Evolutionary conservation across 129 eudicot genomes (phyloP).

Genomic region (Centrapalus pauciflorus): DNA sequence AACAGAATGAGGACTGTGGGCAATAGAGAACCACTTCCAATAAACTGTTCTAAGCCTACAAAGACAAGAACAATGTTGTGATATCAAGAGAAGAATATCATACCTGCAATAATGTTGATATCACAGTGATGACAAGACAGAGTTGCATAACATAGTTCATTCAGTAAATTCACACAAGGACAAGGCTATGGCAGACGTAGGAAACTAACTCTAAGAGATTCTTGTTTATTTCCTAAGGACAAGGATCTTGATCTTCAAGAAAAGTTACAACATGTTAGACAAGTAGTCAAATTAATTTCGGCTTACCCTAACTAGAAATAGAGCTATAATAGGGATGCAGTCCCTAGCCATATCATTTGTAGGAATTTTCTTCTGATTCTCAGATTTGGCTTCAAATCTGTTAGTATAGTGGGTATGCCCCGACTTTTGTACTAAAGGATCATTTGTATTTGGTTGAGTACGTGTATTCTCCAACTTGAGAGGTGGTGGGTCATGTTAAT

Average conservation of each 20-base stretch:
- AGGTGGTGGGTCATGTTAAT: not conserved
- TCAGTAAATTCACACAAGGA: not conserved
- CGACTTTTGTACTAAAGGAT: not conserved
- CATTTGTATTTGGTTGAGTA: not conserved
- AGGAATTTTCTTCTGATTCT: not conserved
- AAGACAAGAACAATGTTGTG: constrained; percentile 14
- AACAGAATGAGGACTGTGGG: constrained; percentile 74
- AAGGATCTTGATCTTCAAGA: too few species aligned
- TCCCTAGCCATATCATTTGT: too few species aligned
- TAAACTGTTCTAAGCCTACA: constrained; percentile 84
- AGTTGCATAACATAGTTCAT: not conserved
- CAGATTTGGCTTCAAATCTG: not conserved
- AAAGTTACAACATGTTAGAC: too few species aligned
- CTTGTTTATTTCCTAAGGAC: too few species aligned
- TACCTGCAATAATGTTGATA: not conserved
- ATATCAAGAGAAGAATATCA: constrained; percentile 4
- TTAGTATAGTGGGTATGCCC: not conserved
- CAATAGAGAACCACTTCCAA: constrained; percentile 62
- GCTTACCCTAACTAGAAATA: too few species aligned
- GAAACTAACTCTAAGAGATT: too few species aligned
- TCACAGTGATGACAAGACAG: not conserved
- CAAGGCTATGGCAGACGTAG: not conserved
- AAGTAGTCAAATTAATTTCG: too few species aligned
- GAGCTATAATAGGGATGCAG: too few species aligned
- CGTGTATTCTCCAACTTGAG: not conserved